Percentiles rank a stretch among this genome's conserved stretches.
Conservation (phyloP, 1,284 basidiomycete genomes). For the Trichosporon sp. region DNA sequence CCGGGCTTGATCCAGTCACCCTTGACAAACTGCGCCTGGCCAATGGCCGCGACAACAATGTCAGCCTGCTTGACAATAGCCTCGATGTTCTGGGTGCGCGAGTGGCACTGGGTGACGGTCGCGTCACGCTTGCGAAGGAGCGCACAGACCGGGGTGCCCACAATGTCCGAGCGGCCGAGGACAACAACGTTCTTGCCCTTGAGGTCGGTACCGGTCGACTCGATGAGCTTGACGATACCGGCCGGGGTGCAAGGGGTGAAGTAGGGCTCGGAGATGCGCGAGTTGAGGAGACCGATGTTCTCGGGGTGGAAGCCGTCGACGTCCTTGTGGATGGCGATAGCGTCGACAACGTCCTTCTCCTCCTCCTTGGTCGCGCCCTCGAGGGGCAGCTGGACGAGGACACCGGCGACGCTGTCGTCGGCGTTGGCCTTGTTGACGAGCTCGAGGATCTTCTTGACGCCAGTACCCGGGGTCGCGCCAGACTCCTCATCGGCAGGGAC, state of each 20-base stretch:
- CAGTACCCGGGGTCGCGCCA: conserved; percentile 23
- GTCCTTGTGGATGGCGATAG: conserved; percentile 91
- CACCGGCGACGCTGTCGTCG: conserved; percentile 76
- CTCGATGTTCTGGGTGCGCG: conserved; percentile 74
- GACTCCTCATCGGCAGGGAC: conserved; percentile 63
- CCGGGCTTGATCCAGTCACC: conserved; percentile 95
- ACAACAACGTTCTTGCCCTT: conserved; percentile 80
- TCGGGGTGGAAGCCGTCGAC: conserved; percentile 99
- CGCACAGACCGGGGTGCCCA: conserved; percentile 88
- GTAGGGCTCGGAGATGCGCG: conserved; percentile 80
- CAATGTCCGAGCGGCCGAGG: conserved; percentile 95
- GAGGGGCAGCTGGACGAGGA: conserved; percentile 96
- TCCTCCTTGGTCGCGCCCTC: conserved; percentile 75
- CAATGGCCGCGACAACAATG: conserved; percentile 89
- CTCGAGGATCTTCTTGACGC: conserved; percentile 68
- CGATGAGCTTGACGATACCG: conserved; percentile 84
- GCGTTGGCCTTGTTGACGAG: conserved; percentile 77
- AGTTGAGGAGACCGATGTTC: conserved; percentile 93
- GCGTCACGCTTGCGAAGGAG: conserved; percentile 86
- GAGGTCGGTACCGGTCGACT: conserved; percentile 70
- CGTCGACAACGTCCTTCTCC: conserved; percentile 87
- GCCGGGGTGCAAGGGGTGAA: conserved; percentile 95
- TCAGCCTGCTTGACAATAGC: conserved; percentile 79
- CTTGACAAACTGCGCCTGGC: conserved; percentile 81
- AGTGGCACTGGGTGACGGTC: conserved; percentile 97